These are phyloP conservation scores for Colletotrichum falcatum DNA, from an alignment of 2,329 filamentous ascomycete genomes.

Conservation along the genomic window DNA sequence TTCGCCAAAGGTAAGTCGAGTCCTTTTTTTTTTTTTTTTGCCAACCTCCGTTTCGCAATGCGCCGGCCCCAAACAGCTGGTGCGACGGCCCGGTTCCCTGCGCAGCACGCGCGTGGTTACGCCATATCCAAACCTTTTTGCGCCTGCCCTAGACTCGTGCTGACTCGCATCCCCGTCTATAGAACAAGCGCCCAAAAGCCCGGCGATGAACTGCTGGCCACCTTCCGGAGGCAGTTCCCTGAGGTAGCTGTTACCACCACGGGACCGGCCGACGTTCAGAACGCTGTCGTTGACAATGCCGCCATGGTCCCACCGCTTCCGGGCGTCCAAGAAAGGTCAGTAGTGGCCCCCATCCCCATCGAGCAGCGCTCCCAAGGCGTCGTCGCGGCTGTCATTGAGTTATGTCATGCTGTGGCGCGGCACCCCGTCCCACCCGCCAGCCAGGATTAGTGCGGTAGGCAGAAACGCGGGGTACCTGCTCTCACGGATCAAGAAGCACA, in stretches of 20 bases:
- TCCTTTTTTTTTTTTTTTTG: no score
- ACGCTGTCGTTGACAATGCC: slow-evolving; percentile 50
- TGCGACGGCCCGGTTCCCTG: slow-evolving; percentile 32
- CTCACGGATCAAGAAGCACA: slow-evolving; percentile 6
- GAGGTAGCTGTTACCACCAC: slow-evolving; percentile 71
- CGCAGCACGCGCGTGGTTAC: slow-evolving; percentile 23
- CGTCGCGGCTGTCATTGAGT: background rate
- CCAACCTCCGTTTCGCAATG: slow-evolving; percentile 26
- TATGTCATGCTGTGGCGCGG: slow-evolving; percentile 9
- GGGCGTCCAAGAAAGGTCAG: slow-evolving; percentile 38
- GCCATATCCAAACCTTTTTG: slow-evolving; percentile 29
- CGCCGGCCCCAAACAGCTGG: slow-evolving; percentile 34
- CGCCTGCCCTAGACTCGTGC: slow-evolving; percentile 25
- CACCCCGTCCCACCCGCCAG: slow-evolving; percentile 17
- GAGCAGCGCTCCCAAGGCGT: background rate
- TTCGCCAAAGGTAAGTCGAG: slow-evolving; percentile 52
- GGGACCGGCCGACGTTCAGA: slow-evolving; percentile 53
- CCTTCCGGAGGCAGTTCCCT: slow-evolving; percentile 87
- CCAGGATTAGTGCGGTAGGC: slow-evolving; percentile 21
- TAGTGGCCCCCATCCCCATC: background rate
- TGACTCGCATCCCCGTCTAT: slow-evolving; percentile 36
- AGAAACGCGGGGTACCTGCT: slow-evolving; percentile 34
- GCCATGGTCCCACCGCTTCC: slow-evolving; percentile 22
- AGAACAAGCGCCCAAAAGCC: slow-evolving; percentile 88
- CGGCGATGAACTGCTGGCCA: slow-evolving; percentile 83